Base-by-base conservation (phyloP, 2,329 filamentous ascomycete genomes). In the Drechslerella coelobrocha region DNA sequence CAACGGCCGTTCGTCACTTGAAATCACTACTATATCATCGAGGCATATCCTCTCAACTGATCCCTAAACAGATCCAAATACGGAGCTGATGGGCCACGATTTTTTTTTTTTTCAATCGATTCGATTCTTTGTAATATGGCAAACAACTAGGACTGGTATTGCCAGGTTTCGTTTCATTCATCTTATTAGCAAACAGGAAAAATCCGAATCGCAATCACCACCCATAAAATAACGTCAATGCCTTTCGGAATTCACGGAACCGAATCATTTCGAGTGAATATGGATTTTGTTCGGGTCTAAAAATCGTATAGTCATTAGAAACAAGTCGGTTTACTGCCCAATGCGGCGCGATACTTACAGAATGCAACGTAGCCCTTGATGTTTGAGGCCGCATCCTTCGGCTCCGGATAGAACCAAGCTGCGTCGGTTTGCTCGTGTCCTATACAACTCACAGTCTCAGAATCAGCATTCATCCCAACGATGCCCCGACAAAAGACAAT, bases 291-390 rank as follows among this genome's bases (percentile, higher is more conserved):
- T 69, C 45, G 43, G 45, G 43, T 69, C 65, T 69, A 43, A 53
- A n/a, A 29, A n/a, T 41, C 50, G 37, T 34, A 41, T 10, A 21
- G 19, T 23, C 48, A 27, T 48, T 24, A 43, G 54, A 39, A 29
- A 52, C 10, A 53, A 47, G 27, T 57, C 45, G 3, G 9, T 27
- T 37, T 39, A 47, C 29, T 24, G 37, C 17, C n/a, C 19, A 26
- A 45, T 23, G 19, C 29, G 8, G 27, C 10, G 8, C n/a, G 7
- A 24, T 27, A 72, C 84, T 81, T 78, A 83, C 84, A 86, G 74
- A 87, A 87, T 2, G 85, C 84, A 39, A 87, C 82, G 74, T 84
- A 80, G 45, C 81, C 82, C 75, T 82, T 83, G 73, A 87, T 84
- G 56, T 80, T 77, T 27, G 81, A 81, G 47, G 81, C 82, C 23